Base-by-base conservation (phyloP, 192 early-diverging fungal species). In the Coemansia guatemalensis region DNA sequence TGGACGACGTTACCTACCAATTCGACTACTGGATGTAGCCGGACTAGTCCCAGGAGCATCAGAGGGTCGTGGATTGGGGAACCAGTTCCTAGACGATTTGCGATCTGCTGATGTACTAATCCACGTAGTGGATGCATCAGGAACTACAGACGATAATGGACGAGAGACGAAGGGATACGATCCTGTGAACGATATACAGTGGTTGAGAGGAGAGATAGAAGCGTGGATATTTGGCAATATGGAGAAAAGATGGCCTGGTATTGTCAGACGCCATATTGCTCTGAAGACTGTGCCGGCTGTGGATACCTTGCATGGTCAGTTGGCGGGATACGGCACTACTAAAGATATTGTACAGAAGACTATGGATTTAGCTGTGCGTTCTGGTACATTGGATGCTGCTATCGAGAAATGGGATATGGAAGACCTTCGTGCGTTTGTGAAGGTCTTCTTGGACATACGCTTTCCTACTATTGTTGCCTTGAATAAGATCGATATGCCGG, bases 401-500 rank as follows among this genome's bases (percentile, higher is more conserved):
- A 8, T 35, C 11, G 87, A 88, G 22, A 78, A 72, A 8, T 93
- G 90, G 91, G 79, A 78, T n/a, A 78, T 85, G 22, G 84, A 83
- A 18, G 85, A 82, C 2, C 41, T 92, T 27, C 55, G 64, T 5
- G 70, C 58, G 32, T 73, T 93, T 49, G 89, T 94, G 4, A 67
- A 80, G 27, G 83, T 65, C 21, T 94, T 94, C 65, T 59, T 94
- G 60, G 87, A 91, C 39, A 83, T 84, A 58, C 84, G 91, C 9
- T 94, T 94, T 60, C 92, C 92, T 11, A 94, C 91, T 0, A 65
- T 94, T 48, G 85, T 94, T 35, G 89, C 91, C 4, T 75, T 94
- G 29, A 94, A 94, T 81, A 94, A 94, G 59, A 92, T 94, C 41
- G 92, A 94, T 61, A 82, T 92, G 64, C 85, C 92, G 1, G 92